Base-by-base conservation (phyloP, 1,139 yeast genomes). In the Scheffersomyces lignicola region DNA sequence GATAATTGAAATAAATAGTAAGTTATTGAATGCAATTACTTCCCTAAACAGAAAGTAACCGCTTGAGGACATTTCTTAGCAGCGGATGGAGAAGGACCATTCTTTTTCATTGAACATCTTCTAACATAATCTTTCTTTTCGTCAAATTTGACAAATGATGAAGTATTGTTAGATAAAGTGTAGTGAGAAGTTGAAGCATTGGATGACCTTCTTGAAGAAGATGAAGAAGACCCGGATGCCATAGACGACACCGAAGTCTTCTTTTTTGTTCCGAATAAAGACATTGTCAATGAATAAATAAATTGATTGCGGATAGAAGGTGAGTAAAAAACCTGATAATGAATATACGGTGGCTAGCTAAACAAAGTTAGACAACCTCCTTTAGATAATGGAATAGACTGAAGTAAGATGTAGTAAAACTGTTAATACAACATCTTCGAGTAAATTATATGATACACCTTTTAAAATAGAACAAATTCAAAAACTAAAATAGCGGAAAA, bases 1-100 rank as follows among this genome's bases (percentile, higher is more conserved):
- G n/a, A n/a, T n/a, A n/a, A n/a, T n/a, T n/a, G n/a, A n/a, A n/a
- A n/a, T n/a, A n/a, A n/a, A n/a, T n/a, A n/a, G n/a, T 24, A 7
- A 10, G n/a, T 7, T 24, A 24, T 11, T 24, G n/a, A 24, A 36
- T n/a, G n/a, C n/a, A 24, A 41, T 42, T 55, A 53, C 46, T 64
- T 64, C 32, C 69, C 66, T 49, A 69, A 56, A 44, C 73, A 65
- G 47, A 69, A 66, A 29, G 65, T 58, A 12, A 66, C 64, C 12
- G 67, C 45, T 25, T 56, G 42, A 10, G 72, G 72, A 29, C 56
- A 45, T 36, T 52, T 46, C 33, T 51, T 51, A n/a, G n/a, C n/a
- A n/a, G 18, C 41, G 13, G 28, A 25, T 20, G 23, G 23, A 20
- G 23, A 8, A 25, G 7, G 39, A 24, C 42, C 34, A 39, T 47